Conservation (phyloP, 2,329 filamentous ascomycete species). For the Coniochaeta ligniaria region DNA sequence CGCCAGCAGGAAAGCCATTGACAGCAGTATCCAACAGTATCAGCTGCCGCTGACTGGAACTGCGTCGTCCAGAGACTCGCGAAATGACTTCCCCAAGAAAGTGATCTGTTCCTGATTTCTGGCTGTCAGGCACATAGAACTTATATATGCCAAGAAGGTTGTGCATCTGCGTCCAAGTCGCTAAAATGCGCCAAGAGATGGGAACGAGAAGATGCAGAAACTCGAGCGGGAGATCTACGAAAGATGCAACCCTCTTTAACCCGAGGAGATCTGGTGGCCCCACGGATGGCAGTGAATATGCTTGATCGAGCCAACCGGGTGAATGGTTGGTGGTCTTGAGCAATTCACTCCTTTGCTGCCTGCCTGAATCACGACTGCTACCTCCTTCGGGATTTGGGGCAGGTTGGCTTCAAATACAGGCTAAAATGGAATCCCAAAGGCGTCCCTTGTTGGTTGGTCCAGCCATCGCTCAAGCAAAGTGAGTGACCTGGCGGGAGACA, state of each 20-base stretch:
- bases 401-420: background rate
- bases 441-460: background rate
- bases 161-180: background rate
- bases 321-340: background rate
- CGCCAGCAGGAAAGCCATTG: background rate
- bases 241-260: background rate
- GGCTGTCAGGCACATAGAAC: background rate
- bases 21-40: background rate
- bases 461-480: background rate
- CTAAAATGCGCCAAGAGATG: background rate
- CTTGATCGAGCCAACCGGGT: background rate
- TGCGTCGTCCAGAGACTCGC: background rate
- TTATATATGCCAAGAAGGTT: background rate
- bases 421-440: background rate
- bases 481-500: background rate
- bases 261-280: background rate
- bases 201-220: background rate
- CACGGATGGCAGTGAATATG: background rate
- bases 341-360: background rate
- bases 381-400: background rate
- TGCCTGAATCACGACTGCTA: background rate
- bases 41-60: background rate
- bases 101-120: background rate
- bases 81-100: background rate
- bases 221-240: background rate